Conservation (phyloP, 2,329 filamentous ascomycete species). For the Aspergillus pseudonomiae region DNA sequence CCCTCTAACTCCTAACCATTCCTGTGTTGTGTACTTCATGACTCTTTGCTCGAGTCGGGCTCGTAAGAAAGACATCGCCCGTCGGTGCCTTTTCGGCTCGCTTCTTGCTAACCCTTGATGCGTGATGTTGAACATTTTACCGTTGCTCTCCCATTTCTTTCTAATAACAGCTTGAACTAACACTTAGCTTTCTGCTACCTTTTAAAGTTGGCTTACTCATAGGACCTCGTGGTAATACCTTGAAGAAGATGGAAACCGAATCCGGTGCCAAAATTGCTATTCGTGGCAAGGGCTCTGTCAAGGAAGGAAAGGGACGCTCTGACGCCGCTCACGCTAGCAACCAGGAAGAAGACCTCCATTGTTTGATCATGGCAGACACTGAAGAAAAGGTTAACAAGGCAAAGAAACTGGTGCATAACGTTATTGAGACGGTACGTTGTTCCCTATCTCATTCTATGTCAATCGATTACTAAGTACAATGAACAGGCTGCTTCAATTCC, state of each 20-base stretch:
- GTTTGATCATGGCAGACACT: constrained; percentile 98
- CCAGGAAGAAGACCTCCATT: constrained; percentile 99
- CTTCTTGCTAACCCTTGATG: constrained; percentile 47
- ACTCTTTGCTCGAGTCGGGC: constrained; percentile 48
- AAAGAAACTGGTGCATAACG: constrained; percentile 96
- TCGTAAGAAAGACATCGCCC: constrained; percentile 35
- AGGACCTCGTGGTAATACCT: constrained; percentile 98
- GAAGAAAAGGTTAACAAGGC: constrained; percentile 99
- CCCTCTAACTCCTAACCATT: constrained; percentile 81
- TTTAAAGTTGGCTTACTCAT: constrained; percentile 99
- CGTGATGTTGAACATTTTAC: constrained; percentile 36
- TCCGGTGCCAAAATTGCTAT: constrained; percentile 98
- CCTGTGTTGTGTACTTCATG: constrained; percentile 44
- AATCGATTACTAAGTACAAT: constrained; percentile 30
- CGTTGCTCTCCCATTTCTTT: constrained; percentile 29
- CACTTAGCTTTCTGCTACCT: constrained; percentile 73
- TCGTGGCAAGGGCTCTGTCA: constrained; percentile 98
- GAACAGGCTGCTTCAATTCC: constrained; percentile 91
- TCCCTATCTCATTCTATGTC: not conserved
- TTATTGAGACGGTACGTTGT: constrained; percentile 91
- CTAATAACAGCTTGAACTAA: constrained; percentile 69
- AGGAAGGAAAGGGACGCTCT: constrained; percentile 98
- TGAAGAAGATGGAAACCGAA: constrained; percentile 99
- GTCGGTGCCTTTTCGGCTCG: constrained; percentile 41
- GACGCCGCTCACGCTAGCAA: constrained; percentile 99